phyloP scores from a whole-genome alignment of 768 basidiomycete species.

The Lactarius trivialis region DNA sequence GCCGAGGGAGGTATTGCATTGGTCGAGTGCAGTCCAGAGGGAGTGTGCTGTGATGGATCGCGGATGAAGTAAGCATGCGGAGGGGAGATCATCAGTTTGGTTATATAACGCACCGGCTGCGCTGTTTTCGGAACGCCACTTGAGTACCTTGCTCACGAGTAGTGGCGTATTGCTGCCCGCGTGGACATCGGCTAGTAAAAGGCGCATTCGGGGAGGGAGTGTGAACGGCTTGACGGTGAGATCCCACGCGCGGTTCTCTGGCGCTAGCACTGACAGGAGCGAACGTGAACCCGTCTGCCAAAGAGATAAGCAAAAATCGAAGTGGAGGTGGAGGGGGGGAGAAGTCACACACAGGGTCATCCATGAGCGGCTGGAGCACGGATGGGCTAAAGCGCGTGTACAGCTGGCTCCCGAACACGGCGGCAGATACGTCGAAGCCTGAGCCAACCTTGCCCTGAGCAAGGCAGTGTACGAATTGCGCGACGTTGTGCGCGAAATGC shows the following conservation, averaged over 20 bases:
- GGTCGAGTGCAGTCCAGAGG: conserved; percentile 60
- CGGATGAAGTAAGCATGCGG: neutral
- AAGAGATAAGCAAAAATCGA: conserved; percentile 3
- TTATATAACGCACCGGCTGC: conserved; percentile 40
- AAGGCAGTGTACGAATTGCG: conserved; percentile 91
- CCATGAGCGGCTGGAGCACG: conserved; percentile 62
- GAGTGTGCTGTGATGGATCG: conserved; percentile 41
- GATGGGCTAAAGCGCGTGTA: conserved; percentile 82
- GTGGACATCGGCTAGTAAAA: conserved; percentile 93
- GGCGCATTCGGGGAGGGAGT: conserved; percentile 75
- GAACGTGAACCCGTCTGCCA: conserved; percentile 25
- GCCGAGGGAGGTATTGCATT: conserved; percentile 55
- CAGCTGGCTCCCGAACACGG: conserved; percentile 89
- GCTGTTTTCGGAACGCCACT: conserved; percentile 70
- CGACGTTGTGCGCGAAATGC: conserved; percentile 78
- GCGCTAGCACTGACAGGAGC: conserved; percentile 50
- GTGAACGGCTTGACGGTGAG: conserved; percentile 60
- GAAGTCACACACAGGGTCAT: conserved; percentile 37
- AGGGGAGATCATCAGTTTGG: neutral
- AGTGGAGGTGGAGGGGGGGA: neutral
- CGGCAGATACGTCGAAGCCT: conserved; percentile 93
- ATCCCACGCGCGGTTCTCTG: conserved; percentile 70
- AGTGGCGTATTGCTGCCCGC: conserved; percentile 95
- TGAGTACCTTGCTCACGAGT: conserved; percentile 83
- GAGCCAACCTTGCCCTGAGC: conserved; percentile 98